Percentiles rank a stretch among this genome's conserved stretches.
Conservation (phyloP, 768 basidiomycete genomes). For the Mrakia blollopis region DNA sequence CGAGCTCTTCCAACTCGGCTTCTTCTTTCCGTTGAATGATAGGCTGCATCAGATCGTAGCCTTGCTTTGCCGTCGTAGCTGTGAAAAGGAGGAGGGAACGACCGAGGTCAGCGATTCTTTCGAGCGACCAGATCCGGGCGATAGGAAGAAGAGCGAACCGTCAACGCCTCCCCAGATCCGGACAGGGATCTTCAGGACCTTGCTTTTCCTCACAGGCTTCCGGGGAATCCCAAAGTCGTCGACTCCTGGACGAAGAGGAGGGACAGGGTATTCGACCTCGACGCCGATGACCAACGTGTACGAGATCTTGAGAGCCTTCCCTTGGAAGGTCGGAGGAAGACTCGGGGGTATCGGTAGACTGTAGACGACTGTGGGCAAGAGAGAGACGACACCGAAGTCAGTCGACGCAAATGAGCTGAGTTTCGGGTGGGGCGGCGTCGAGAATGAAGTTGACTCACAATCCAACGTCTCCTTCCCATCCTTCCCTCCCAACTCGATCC, state of each 20-base stretch:
- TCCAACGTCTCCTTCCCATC: slow-evolving; percentile 64
- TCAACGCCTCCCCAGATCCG: slow-evolving; percentile 81
- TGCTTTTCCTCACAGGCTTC: slow-evolving; percentile 50
- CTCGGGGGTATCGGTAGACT: slow-evolving; percentile 65
- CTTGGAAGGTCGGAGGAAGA: slow-evolving; percentile 85
- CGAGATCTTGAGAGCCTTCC: slow-evolving; percentile 74
- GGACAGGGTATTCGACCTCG: slow-evolving; percentile 56
- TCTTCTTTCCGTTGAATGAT: slow-evolving; percentile 49
- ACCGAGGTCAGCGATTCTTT: background rate
- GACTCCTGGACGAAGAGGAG: slow-evolving; percentile 42
- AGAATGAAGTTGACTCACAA: background rate
- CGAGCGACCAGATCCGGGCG: background rate
- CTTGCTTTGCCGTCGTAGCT: slow-evolving; percentile 11
- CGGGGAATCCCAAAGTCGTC: slow-evolving; percentile 36
- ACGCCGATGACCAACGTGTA: slow-evolving; percentile 88
- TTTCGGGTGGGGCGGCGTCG: too few species aligned
- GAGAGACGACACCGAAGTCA: background rate
- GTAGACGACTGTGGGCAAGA: slow-evolving; percentile 62
- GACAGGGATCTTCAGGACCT: slow-evolving; percentile 73
- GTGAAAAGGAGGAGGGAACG: slow-evolving; percentile 16
- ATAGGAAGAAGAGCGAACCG: slow-evolving; percentile 50
- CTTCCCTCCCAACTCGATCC: slow-evolving; percentile 75
- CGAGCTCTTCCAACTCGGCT: slow-evolving; percentile 39
- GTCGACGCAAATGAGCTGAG: too few species aligned
- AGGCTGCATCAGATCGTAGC: slow-evolving; percentile 81